Conservation (phyloP, 2,329 filamentous ascomycete species). For the Colletotrichum sp. region DNA sequence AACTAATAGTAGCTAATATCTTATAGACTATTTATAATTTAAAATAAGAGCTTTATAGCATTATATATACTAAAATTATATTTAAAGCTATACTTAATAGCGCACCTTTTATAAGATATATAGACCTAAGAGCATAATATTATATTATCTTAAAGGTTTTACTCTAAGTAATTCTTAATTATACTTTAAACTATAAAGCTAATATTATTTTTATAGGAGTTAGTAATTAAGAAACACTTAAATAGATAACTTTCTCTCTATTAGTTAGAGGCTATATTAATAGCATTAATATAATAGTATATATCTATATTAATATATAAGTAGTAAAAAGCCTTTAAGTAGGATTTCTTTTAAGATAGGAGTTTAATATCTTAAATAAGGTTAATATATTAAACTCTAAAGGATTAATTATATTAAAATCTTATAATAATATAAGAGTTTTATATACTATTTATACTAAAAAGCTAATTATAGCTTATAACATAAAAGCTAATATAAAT, state of each 20-base stretch:
- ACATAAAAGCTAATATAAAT: too few relatives aligned
- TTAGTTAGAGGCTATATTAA: not conserved
- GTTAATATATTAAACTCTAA: not conserved
- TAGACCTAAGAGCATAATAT: accelerated
- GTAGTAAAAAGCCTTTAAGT: accelerated
- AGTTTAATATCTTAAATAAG: not conserved
- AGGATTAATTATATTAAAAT: not conserved
- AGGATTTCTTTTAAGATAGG: not conserved
- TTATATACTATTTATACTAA: not conserved
- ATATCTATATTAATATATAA: not conserved
- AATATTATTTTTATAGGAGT: not conserved
- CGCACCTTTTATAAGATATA: not conserved
- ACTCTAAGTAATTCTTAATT: accelerated
- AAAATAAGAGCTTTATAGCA: not conserved
- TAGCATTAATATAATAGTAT: not conserved
- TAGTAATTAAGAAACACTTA: not conserved
- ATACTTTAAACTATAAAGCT: not conserved
- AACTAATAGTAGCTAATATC: not conserved
- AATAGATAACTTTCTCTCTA: accelerated
- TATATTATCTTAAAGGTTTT: not conserved
- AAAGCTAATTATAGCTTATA: not conserved
- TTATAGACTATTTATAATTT: not conserved
- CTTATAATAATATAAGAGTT: not conserved
- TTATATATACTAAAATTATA: not conserved
- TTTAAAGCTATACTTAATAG: not conserved